Evolutionary conservation across 2,329 filamentous ascomycete genomes (phyloP).

Genomic region (Aquanectria penicillioides): DNA sequence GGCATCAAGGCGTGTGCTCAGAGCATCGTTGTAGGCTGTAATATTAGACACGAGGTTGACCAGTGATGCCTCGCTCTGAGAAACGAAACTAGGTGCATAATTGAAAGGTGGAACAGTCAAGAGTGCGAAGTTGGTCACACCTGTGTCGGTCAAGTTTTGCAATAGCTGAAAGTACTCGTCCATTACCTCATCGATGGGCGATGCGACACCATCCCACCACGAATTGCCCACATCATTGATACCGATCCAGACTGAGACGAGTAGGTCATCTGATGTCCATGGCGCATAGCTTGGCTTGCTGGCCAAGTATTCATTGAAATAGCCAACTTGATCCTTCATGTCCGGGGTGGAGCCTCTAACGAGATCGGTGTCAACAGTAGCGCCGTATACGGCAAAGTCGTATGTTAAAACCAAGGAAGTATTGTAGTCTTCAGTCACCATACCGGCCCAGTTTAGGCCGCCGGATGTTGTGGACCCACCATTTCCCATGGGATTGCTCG

Average conservation of each 20-base stretch:
- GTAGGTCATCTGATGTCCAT: constrained; percentile 6
- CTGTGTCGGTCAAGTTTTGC: constrained; percentile 16
- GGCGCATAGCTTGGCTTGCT: not conserved
- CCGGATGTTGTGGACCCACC: constrained; percentile 33
- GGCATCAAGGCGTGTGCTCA: constrained; percentile 11
- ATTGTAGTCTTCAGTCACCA: constrained; percentile 27
- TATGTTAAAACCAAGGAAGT: constrained; percentile 29
- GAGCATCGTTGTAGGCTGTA: constrained; percentile 25
- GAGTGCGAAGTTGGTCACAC: constrained; percentile 25
- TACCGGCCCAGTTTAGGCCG: constrained; percentile 35
- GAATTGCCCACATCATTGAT: constrained; percentile 36
- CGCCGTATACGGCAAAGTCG: constrained; percentile 34
- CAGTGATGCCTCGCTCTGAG: constrained; percentile 19
- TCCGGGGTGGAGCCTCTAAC: constrained; percentile 20
- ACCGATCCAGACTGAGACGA: constrained; percentile 34
- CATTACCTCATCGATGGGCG: constrained; percentile 25
- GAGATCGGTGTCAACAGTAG: constrained; percentile 33
- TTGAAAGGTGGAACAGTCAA: constrained; percentile 19
- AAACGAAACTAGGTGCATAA: not conserved
- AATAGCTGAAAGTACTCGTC: constrained; percentile 32
- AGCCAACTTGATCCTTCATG: constrained; percentile 29
- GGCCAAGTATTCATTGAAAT: constrained; percentile 31
- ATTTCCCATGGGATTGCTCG: constrained; percentile 29
- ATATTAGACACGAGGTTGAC: constrained; percentile 22
- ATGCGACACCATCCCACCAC: constrained; percentile 27